Evolutionary conservation across 306 rosid genomes (phyloP), one percentile per base, ranked within the genome.

Genomic region (Trifolium dubium): DNA sequence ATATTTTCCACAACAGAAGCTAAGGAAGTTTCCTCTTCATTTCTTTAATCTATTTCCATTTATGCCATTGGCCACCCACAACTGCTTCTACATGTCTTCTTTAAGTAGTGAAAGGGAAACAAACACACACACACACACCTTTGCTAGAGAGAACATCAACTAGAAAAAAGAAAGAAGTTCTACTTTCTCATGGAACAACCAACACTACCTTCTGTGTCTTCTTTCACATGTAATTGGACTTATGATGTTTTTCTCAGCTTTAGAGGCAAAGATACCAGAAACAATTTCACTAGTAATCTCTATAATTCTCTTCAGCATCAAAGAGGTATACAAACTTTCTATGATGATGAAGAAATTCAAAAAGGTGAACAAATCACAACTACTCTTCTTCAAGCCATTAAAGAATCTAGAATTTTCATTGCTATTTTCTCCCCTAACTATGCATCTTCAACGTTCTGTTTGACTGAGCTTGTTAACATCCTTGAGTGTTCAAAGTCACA

Each of bases 211-310:
- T 62, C 46, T n/a, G 12, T 15, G 4, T 34, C 67, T 34, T 34
- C 30, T 12, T 34, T 34, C 14, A 62, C 67, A 5, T 34, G 51
- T 40, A 34, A 64, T 39, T 64, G 69, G 69, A 64, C 51, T 64
- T 39, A 64, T 18, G 69, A 64, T 64, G 69, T 40, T 29, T 64
- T 66, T 9, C 71, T 66, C 4, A 67, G 11, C 10, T 67, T 67
- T 30, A 67, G 71, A 44, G 40, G 71, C n/a, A 3, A 13, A 0
- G 56, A 67, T 14, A 67, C 72, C 0, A 28, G 72, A 4, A 46
- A 67, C 28, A 14, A 5, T 2, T 67, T 67, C 58, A 46, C 72
- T 4, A 28, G 58, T 14, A 67, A 44, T 46, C 14, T 67, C 4
- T 46, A 67, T 28, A 46, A 4, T 14, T 67, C 23, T 44, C 71